Conservation (phyloP, 2,329 filamentous ascomycete species). For the Rosellinia necatrix region DNA sequence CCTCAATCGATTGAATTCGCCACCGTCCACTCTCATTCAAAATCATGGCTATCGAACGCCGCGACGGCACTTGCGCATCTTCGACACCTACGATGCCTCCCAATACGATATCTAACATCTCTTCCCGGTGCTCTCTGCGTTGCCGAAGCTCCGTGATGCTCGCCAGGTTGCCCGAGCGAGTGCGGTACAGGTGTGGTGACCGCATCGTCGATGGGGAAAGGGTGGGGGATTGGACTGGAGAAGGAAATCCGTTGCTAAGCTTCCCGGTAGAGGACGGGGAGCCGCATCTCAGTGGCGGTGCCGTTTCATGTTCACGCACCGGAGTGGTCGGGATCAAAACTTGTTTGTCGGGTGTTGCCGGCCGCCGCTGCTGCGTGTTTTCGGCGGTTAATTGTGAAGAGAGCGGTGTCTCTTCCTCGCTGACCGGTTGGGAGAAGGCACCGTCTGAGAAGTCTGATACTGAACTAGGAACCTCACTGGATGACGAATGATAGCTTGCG, state of each 20-base stretch:
- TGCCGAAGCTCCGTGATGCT: slow-evolving; percentile 32
- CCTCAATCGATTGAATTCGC: slow-evolving; percentile 42
- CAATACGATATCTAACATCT: slow-evolving; percentile 43
- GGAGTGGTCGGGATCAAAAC: slow-evolving; percentile 4
- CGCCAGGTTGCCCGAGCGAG: slow-evolving; percentile 36
- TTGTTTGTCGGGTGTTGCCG: no score
- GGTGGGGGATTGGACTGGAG: slow-evolving; percentile 6
- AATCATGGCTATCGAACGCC: slow-evolving; percentile 41
- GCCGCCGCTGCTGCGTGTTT: slow-evolving; percentile 20
- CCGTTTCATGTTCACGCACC: slow-evolving; percentile 9
- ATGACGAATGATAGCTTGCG: slow-evolving; percentile 30
- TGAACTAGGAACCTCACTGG: slow-evolving; percentile 22
- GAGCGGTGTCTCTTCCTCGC: slow-evolving; percentile 28
- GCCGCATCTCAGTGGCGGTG: slow-evolving; percentile 1
- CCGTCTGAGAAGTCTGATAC: slow-evolving; percentile 16
- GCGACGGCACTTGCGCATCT: neutral
- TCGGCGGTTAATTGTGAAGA: slow-evolving; percentile 26
- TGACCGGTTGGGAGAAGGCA: slow-evolving; percentile 25
- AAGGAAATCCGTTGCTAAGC: slow-evolving; percentile 6
- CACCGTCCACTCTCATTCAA: slow-evolving; percentile 47
- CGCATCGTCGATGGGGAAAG: slow-evolving; percentile 9
- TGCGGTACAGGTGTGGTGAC: slow-evolving; percentile 33
- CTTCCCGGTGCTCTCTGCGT: slow-evolving; percentile 38
- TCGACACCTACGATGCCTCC: slow-evolving; percentile 43
- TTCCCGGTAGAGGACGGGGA: slow-evolving; percentile 15